These are phyloP conservation scores for Diplodia mutila DNA, from an alignment of 2,329 filamentous ascomycete genomes.

Conservation along the genomic window DNA sequence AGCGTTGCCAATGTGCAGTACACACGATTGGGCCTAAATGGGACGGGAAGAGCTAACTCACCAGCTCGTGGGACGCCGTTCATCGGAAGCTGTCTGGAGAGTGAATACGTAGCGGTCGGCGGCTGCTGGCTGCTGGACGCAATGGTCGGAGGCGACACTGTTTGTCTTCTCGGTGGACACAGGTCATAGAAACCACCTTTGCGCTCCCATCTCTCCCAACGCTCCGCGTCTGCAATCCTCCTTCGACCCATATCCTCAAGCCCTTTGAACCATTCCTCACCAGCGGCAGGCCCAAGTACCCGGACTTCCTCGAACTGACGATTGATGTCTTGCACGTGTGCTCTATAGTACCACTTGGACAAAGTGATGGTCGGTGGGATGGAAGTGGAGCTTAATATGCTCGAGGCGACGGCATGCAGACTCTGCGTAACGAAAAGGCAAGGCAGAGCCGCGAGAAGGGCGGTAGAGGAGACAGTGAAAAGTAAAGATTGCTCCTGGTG, in stretches of 20 bases:
- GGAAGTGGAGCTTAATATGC: constrained; percentile 55
- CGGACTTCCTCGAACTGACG: constrained; percentile 66
- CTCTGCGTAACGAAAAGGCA: constrained; percentile 68
- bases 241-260: constrained; percentile 66
- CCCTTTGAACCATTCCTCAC: constrained; percentile 80
- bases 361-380: constrained; percentile 56
- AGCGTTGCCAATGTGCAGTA: not conserved
- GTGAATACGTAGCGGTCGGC: not conserved
- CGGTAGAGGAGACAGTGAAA: constrained; percentile 60
- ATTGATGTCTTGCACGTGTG: constrained; percentile 66
- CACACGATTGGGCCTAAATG: not conserved
- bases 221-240: constrained; percentile 62
- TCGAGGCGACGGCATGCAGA: constrained; percentile 62
- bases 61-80: constrained; percentile 25
- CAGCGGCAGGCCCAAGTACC: constrained; percentile 67
- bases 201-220: constrained; percentile 76
- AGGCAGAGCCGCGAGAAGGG: constrained; percentile 69
- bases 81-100: constrained; percentile 20
- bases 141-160: not conserved
- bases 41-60: not conserved
- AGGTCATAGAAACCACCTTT: constrained; percentile 31
- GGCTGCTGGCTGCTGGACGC: constrained; percentile 9
- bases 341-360: constrained; percentile 67
- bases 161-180: not conserved
- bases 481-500: constrained; percentile 70